Conservation (phyloP, 108 stramenopile genomes). For the Asterionellopsis glacialis region DNA sequence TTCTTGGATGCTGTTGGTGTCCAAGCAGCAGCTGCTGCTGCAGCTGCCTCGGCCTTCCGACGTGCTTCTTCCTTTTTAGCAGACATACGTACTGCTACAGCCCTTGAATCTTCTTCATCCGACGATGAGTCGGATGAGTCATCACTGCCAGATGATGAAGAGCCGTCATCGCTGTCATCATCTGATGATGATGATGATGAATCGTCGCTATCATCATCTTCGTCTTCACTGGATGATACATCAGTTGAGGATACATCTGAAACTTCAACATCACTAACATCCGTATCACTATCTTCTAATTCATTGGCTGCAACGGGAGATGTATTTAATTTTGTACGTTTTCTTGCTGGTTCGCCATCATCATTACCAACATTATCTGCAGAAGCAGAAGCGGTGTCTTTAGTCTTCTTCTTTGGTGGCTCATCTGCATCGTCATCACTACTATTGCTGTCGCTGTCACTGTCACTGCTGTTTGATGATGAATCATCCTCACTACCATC, state of each 20-base stretch:
- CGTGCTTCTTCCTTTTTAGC: constrained; percentile 40
- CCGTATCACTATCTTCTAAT: constrained; percentile 45
- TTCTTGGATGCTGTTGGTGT: constrained; percentile 58
- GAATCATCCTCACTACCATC: background rate
- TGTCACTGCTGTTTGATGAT: background rate
- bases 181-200: constrained; percentile 25
- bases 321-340: background rate
- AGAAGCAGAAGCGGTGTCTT: background rate
- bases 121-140: constrained; percentile 25
- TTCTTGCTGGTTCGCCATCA: background rate
- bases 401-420: constrained; percentile 10
- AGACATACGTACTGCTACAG: constrained; percentile 28
- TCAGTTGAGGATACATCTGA: constrained; percentile 82
- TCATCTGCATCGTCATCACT: constrained; percentile 1
- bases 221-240: constrained; percentile 37
- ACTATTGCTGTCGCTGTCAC: constrained; percentile 2
- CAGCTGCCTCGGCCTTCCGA: constrained; percentile 68
- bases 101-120: constrained; percentile 26
- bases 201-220: constrained; percentile 15
- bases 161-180: constrained; percentile 14
- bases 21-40: constrained; percentile 81
- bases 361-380: background rate
- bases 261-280: constrained; percentile 86
- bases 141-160: constrained; percentile 12
- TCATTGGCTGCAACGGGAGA: background rate